phyloP scores from a whole-genome alignment of 331 rosid species.

The Phaseolus coccineus region DNA sequence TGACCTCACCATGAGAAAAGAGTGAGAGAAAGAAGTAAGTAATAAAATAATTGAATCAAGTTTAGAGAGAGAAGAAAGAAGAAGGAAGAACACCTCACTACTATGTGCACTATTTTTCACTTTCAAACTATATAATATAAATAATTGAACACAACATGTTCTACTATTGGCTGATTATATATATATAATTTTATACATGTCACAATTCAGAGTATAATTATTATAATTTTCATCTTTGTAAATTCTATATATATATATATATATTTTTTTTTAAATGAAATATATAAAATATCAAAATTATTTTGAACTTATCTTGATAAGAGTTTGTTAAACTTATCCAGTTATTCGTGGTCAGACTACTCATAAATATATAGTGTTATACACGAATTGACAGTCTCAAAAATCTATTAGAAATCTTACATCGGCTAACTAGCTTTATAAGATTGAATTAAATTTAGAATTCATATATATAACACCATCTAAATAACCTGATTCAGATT shows the following conservation, averaged over 20 bases:
- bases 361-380: too few species aligned
- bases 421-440: too few species aligned
- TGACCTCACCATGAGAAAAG: slow-evolving; percentile 58
- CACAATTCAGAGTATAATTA: slow-evolving; percentile 39
- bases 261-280: too few species aligned
- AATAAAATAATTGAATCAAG: background rate
- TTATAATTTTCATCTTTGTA: slow-evolving; percentile 21
- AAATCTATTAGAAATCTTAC: too few species aligned
- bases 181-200: slow-evolving; percentile 4
- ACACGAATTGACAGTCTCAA: too few species aligned
- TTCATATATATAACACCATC: too few species aligned
- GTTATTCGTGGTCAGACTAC: too few species aligned
- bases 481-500: too few species aligned
- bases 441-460: too few species aligned
- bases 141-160: slow-evolving; percentile 40
- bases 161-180: slow-evolving; percentile 38
- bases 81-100: slow-evolving; percentile 27
- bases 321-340: too few species aligned
- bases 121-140: background rate
- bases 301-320: too few species aligned
- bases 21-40: background rate
- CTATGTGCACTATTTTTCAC: slow-evolving; percentile 19
- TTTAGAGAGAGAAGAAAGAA: background rate
- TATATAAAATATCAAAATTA: too few species aligned
- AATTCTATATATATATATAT: background rate